phyloP scores from a whole-genome alignment of 306 rosid species.

The Arachis hypogaea region DNA sequence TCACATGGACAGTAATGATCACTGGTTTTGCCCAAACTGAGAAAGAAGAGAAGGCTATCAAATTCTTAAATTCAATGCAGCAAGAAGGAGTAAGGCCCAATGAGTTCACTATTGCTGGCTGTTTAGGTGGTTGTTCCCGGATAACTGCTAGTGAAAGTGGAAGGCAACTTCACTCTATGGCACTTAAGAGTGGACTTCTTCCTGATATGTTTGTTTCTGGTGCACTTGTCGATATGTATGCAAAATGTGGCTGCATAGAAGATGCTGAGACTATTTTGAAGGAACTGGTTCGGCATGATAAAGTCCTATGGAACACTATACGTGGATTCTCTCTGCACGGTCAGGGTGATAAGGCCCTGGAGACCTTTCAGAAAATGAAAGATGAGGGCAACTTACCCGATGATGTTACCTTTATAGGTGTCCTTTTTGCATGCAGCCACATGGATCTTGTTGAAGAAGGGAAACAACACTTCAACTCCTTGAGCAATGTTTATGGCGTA shows the following conservation, averaged over 20 bases:
- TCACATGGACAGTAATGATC: constrained; percentile 24
- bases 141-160: constrained; percentile 41
- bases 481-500: too few relatives aligned
- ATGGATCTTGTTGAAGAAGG: too few relatives aligned
- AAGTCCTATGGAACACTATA: constrained; percentile 45
- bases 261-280: constrained; percentile 47
- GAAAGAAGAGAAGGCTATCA: constrained; percentile 41
- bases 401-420: constrained; percentile 34
- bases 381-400: constrained; percentile 38
- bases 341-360: neutral
- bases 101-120: constrained; percentile 42
- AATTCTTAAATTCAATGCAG: constrained; percentile 38
- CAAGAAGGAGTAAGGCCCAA: constrained; percentile 41
- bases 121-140: constrained; percentile 47
- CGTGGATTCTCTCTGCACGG: constrained; percentile 45
- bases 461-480: too few relatives aligned
- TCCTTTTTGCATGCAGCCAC: too few relatives aligned
- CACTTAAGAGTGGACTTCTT: constrained; percentile 43
- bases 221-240: constrained; percentile 49
- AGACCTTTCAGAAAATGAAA: constrained; percentile 46
- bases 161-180: constrained; percentile 40
- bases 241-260: constrained; percentile 49
- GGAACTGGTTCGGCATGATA: constrained; percentile 38
- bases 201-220: constrained; percentile 37
- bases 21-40: constrained; percentile 33